phyloP scores from a whole-genome alignment of 176 grass and related monocot species.

The Miscanthus lutarioriparius region DNA sequence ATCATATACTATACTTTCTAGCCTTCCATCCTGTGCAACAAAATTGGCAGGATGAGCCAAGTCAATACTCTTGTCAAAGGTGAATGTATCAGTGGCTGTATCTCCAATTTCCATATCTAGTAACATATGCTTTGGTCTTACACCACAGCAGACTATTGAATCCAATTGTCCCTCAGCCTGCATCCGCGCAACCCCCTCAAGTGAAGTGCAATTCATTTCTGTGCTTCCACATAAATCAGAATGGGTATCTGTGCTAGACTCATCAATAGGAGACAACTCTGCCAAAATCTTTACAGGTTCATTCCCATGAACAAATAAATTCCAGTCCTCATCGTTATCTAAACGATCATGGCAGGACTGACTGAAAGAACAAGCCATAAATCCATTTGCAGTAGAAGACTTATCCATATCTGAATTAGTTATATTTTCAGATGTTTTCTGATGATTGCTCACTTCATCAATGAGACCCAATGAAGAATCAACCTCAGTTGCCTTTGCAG shows the following conservation, averaged over 20 bases:
- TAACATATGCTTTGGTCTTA: slow-evolving; percentile 35
- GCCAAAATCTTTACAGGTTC: slow-evolving; percentile 5
- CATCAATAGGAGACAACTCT: slow-evolving; percentile 26
- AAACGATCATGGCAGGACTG: slow-evolving; percentile 29
- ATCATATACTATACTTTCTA: slow-evolving; percentile 65
- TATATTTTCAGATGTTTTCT: slow-evolving; percentile 1
- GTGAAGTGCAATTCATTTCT: slow-evolving; percentile 22
- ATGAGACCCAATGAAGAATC: slow-evolving; percentile 29
- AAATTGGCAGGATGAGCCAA: slow-evolving; percentile 33
- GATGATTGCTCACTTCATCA: slow-evolving; percentile 28
- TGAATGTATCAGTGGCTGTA: slow-evolving; percentile 24
- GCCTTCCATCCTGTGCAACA: slow-evolving; percentile 41
- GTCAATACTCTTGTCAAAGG: slow-evolving; percentile 42
- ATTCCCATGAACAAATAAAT: slow-evolving; percentile 30
- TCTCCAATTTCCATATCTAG: slow-evolving; percentile 24
- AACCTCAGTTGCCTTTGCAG: slow-evolving; percentile 21
- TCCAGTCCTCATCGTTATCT: slow-evolving; percentile 16
- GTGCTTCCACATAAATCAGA: slow-evolving; percentile 42
- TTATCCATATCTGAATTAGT: slow-evolving; percentile 29
- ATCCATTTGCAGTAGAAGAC: slow-evolving; percentile 30
- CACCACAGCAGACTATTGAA: slow-evolving; percentile 30
- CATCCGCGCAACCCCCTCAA: slow-evolving; percentile 43
- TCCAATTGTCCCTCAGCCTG: slow-evolving; percentile 34
- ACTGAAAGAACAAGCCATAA: slow-evolving; percentile 29
- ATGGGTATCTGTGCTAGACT: slow-evolving; percentile 13